These are phyloP conservation scores for Trichoderma sp. DNA, from an alignment of 2,329 filamentous ascomycete species.

Conservation along the genomic window DNA sequence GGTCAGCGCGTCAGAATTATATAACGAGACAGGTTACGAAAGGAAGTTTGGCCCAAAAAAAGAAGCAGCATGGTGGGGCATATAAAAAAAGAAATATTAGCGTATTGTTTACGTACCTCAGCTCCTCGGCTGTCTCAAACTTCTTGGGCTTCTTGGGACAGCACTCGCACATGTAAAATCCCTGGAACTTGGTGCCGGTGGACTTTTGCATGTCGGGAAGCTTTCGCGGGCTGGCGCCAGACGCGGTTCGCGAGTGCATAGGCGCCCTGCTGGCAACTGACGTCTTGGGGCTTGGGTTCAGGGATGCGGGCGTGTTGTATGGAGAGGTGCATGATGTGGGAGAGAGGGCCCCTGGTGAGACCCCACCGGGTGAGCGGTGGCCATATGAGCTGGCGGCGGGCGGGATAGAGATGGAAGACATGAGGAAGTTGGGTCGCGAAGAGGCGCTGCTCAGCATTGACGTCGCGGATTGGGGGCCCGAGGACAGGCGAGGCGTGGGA, in stretches of 20 bases:
- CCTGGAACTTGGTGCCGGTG: conserved; percentile 48
- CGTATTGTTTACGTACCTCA: conserved; percentile 57
- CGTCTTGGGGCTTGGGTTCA: conserved; percentile 49
- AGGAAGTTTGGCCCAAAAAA: neutral
- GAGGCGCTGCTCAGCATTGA: conserved; percentile 40
- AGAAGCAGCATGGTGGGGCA: neutral
- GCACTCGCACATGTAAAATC: conserved; percentile 75
- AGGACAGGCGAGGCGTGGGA: conserved; percentile 48
- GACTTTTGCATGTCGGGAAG: conserved; percentile 49
- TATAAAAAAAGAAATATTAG: neutral
- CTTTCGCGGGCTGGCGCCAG: conserved; percentile 50
- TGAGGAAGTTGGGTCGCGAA: conserved; percentile 47
- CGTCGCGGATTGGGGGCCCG: conserved; percentile 43
- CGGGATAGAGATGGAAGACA: conserved; percentile 43
- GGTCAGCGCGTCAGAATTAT: neutral
- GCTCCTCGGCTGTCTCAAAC: conserved; percentile 78
- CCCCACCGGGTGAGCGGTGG: conserved; percentile 44
- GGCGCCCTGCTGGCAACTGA: conserved; percentile 41
- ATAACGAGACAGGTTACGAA: neutral
- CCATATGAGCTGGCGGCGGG: conserved; percentile 45
- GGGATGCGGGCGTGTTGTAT: conserved; percentile 46
- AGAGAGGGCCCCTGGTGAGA: conserved; percentile 49
- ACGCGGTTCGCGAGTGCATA: conserved; percentile 45
- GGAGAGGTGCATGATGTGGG: conserved; percentile 50
- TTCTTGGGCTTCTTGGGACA: conserved; percentile 97